Evolutionary conservation across 176 grass and related monocot genomes (phyloP), one percentile per base, ranked within the genome.

Genomic region (Triticum monococcum): DNA sequence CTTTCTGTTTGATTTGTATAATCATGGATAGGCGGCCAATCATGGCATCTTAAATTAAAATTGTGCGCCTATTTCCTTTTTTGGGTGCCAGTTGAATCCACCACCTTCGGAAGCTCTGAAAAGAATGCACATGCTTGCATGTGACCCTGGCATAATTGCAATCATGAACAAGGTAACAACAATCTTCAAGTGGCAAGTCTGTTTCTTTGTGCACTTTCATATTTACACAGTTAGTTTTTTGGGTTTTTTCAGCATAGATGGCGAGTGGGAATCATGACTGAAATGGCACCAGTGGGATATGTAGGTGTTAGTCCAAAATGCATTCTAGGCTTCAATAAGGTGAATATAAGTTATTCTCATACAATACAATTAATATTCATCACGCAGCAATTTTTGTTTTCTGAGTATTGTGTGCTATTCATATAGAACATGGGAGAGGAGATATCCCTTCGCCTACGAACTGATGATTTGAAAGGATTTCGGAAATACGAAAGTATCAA

Each of bases 91-190:
- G 97, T 57, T 99, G 64, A 94, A 94, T 84, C 97, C 97, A 85
- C 89, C 90, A 85, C 79, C 92, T 40, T 91, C 94, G 1, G 94
- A 96, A 88, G 97, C 94, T 84, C 81, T 99, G 80, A 99, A 92
- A 94, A 94, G 92, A 87, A 94, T 99, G 97, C 97, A 99, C 80
- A 94, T 94, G 90, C 94, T 99, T 89, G 97, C 97, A 78, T 99
- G 90, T 64, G 97, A 99, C 83, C 90, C 94, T 82, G 97, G 94
- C 46, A 96, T 99, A 81, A 90, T 99, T 93, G 94, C 89, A 11
- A 92, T 99, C 64, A 96, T 99, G 97, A 96, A 93, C 89, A 99
- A 96, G 97, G 97, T 99, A 89, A 85, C 5, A 11, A 33, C 5
- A 11, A 33, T 77, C 75, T 88, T 88, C 30, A 59, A 48, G 83